A percentile compares a stretch with the other conserved stretches of the same genome.
phyloP scores from a whole-genome alignment of 306 rosid genomes.

The Cicer cuneatum region DNA sequence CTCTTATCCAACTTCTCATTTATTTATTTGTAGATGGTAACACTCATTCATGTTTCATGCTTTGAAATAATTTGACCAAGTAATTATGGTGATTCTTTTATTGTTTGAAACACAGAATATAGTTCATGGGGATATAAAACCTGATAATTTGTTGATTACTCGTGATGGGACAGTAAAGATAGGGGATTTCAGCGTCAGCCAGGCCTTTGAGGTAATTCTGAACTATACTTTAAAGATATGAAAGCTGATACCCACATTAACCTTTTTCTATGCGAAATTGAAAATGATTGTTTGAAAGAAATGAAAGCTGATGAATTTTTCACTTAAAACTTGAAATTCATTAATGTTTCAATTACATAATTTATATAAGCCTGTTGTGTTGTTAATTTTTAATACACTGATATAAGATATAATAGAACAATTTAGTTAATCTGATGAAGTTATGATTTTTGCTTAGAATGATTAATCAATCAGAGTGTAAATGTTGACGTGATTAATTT shows the following conservation, averaged over 20 bases:
- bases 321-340: background rate
- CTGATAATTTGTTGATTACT: conserved; percentile 87
- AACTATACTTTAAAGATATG: conserved; percentile 21
- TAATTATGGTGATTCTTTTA: conserved; percentile 19
- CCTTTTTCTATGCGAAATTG: background rate
- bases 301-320: conserved; percentile 38
- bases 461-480: background rate
- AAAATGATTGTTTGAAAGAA: conserved; percentile 25
- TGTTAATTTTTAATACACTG: background rate
- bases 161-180: conserved; percentile 86
- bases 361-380: background rate
- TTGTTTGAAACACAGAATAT: conserved; percentile 71
- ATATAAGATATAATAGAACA: background rate
- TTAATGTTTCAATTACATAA: background rate
- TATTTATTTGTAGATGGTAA: conserved; percentile 2
- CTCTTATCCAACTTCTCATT: background rate
- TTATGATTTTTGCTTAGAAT: background rate
- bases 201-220: conserved; percentile 88
- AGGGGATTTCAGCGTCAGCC: conserved; percentile 99
- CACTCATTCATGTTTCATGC: conserved; percentile 29
- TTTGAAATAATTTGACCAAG: conserved; percentile 30
- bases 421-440: background rate
- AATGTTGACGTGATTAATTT: background rate
- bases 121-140: conserved; percentile 97
- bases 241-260: conserved; percentile 13